phyloP scores from a whole-genome alignment of 257 asterid species.

The Eucommia ulmoides region DNA sequence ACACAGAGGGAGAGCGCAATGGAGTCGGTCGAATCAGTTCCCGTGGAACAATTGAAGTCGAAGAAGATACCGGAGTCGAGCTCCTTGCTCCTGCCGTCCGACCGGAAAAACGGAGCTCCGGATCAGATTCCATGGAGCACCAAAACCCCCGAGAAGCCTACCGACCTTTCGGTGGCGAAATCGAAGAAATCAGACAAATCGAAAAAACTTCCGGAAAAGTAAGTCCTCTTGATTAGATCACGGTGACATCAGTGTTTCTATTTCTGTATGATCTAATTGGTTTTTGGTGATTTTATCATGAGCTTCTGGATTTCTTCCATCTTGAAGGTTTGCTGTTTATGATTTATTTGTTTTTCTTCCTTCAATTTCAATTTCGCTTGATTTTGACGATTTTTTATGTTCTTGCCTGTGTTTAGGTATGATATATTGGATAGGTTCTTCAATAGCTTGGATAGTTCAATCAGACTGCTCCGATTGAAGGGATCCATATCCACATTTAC shows the following conservation, averaged over 20 bases:
- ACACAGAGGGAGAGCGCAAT: slow-evolving; percentile 11
- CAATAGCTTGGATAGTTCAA: slow-evolving; percentile 55
- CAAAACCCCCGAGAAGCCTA: slow-evolving; percentile 57
- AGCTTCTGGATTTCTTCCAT: too few relatives aligned
- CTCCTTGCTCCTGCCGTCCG: slow-evolving; percentile 26
- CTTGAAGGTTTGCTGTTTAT: background rate
- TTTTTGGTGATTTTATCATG: background rate
- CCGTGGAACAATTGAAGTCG: slow-evolving; percentile 20
- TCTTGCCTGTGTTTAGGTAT: slow-evolving; percentile 27
- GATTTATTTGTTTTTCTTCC: background rate
- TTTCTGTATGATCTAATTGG: background rate
- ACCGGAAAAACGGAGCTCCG: slow-evolving; percentile 8
- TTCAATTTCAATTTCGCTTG: background rate
- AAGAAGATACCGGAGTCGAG: slow-evolving; percentile 25
- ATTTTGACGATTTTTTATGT: background rate
- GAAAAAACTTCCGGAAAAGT: slow-evolving; percentile 62
- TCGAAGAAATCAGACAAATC: slow-evolving; percentile 8
- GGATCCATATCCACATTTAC: slow-evolving; percentile 39
- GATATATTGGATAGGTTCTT: slow-evolving; percentile 65
- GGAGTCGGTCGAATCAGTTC: slow-evolving; percentile 25
- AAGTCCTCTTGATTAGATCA: slow-evolving; percentile 13
- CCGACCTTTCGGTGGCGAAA: slow-evolving; percentile 9
- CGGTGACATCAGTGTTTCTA: too few relatives aligned
- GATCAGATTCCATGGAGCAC: slow-evolving; percentile 31
- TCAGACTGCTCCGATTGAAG: slow-evolving; percentile 55